These are phyloP conservation scores for Bruguiera parviflora DNA, from an alignment of 345 rosid genomes.

Conservation along the genomic window DNA sequence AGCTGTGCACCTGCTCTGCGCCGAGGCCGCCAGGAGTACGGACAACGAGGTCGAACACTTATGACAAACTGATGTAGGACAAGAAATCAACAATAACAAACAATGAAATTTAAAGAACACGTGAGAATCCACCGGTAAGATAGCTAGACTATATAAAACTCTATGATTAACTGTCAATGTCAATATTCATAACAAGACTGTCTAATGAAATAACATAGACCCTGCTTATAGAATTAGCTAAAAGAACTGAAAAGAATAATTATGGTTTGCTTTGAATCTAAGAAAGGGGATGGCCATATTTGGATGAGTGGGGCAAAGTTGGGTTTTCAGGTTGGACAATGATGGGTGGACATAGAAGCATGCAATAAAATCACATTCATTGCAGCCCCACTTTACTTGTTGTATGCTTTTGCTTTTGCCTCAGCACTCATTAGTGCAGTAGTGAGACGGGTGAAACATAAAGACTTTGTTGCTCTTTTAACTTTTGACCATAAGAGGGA, in stretches of 20 bases:
- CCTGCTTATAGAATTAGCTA: too few relatives aligned
- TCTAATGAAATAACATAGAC: too few relatives aligned
- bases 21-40: slow-evolving; percentile 68
- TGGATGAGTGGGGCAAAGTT: neutral
- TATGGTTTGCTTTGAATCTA: slow-evolving; percentile 25
- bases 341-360: slow-evolving; percentile 14
- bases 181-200: too few relatives aligned
- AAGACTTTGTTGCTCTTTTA: slow-evolving; percentile 4
- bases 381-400: slow-evolving; percentile 25
- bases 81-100: too few relatives aligned
- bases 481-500: slow-evolving; percentile 1
- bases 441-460: slow-evolving; percentile 15
- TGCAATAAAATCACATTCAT: slow-evolving; percentile 24
- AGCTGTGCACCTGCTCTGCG: slow-evolving; percentile 58
- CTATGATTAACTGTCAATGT: too few relatives aligned
- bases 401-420: slow-evolving; percentile 22
- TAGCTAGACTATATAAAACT: too few relatives aligned
- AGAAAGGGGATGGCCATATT: slow-evolving; percentile 21
- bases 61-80: neutral
- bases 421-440: slow-evolving; percentile 25
- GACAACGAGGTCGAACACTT: neutral
- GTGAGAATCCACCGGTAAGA: too few relatives aligned
- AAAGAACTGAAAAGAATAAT: slow-evolving; percentile 3
- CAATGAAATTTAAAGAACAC: too few relatives aligned
- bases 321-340: slow-evolving; percentile 9